Base-by-base conservation (phyloP, 257 asterid genomes). In the Cynanchum wilfordii region DNA sequence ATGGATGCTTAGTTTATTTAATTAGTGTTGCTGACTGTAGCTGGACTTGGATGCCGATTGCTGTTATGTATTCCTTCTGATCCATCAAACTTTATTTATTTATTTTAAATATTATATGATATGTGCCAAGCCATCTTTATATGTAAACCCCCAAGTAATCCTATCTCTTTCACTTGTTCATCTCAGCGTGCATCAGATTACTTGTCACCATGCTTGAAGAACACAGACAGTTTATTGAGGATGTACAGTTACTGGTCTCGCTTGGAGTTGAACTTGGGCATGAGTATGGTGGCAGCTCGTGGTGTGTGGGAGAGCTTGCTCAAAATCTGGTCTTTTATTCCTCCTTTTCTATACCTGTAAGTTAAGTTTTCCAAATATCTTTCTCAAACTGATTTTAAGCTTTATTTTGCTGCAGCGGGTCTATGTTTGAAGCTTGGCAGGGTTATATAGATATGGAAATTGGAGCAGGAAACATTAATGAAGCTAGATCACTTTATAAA, bases 251-350 rank as follows among this genome's bases (percentile, higher is more conserved):
- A 95, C 75, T 95, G 99, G 99, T 90, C 98, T 69, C 90, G 76
- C 73, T 83, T 95, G 75, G 98, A 92, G 89, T 81, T 75, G 10
- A 82, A 79, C 62, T 75, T 89, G 80, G 97, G 96, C 64, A 92
- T 89, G 73, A 93, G 90, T 86, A 63, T 81, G 79, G 80, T 66
- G 81, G 96, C 97, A 72, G 97, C 98, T 66, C 97, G 94, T 84
- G 87, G 95, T 79, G 97, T 92, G 73, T 95, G 99, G 98, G 98
- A 95, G 82, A 86, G 87, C 89, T 83, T 95, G 80, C 92, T 95
- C 70, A 92, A 95, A 73, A 79, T 76, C 69, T 81, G 99, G 99
- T 95, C 30, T 19, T 64, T 36, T 7, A 5, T 55, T 47, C 42
- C 10, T 73, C 50, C 10, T 68, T 65, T 47, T 33, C 64, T 73